Conservation (phyloP, 75 land plant genomes). For the Picea glauca region DNA sequence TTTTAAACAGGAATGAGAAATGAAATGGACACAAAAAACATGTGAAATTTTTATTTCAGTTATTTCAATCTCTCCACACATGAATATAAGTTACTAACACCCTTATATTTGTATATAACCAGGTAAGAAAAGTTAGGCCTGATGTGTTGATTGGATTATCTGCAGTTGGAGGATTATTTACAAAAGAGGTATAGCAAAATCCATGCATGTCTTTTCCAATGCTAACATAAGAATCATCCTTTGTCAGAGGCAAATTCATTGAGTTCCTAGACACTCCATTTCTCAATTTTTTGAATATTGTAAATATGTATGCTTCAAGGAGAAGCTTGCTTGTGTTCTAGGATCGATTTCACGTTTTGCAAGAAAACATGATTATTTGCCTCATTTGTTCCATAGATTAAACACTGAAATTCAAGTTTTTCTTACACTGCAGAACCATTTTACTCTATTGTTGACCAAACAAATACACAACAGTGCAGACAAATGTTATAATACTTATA, state of each 20-base stretch:
- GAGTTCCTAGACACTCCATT: not conserved
- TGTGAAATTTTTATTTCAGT: not conserved
- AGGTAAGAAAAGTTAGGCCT: constrained; percentile 91
- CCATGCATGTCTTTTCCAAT: not conserved
- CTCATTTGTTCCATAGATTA: not conserved
- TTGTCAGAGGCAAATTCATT: not conserved
- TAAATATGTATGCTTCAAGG: not conserved
- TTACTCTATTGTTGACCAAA: too few relatives aligned
- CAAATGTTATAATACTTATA: too few relatives aligned
- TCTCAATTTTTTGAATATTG: not conserved
- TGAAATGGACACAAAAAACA: not conserved
- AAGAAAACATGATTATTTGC: not conserved
- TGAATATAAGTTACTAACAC: not conserved
- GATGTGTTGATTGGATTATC: constrained; percentile 97
- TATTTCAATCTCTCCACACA: not conserved
- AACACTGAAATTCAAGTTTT: too few relatives aligned
- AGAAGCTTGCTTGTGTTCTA: not conserved
- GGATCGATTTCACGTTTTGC: not conserved
- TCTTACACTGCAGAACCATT: too few relatives aligned
- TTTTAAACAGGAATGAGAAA: not conserved
- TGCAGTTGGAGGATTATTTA: constrained; percentile 94
- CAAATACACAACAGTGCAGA: too few relatives aligned
- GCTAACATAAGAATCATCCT: not conserved
- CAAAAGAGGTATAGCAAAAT: constrained; percentile 62
- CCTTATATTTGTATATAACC: constrained; percentile 9